Evolutionary conservation across 2,329 filamentous ascomycete genomes (phyloP), one percentile per base, ranked within the genome.

Genomic region (Hypoxylon rubiginosum): DNA sequence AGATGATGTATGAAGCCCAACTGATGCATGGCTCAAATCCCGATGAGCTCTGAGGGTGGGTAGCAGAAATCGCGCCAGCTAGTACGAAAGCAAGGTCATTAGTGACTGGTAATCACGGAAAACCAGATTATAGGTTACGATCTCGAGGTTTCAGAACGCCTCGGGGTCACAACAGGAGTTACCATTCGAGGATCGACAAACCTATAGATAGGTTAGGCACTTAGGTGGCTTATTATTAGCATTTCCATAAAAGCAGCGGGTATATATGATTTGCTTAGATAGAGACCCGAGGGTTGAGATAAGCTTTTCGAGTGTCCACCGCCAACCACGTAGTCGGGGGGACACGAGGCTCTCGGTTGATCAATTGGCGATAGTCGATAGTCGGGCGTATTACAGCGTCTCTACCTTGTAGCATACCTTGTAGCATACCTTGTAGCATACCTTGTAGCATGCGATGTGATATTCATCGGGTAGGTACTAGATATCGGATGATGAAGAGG

Each of bases 1-100:
- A 43, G 39, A 65, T 65, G 62, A 65, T 65, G 62, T 61, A 61
- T 43, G 56, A 41, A 51, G 57, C 57, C 11, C 24, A 13, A 48
- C 28, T 48, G 36, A 34, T 8, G 19, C 19, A 19, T 46, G 46
- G 6, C 28, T 24, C 8, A 30, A 3, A 39, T 15, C 52, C 36
- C 17, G 26, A 48, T 11, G 34, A 19, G 13, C 19, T 13, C 52
- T 36, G n/a, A 60, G 50, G 50, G 50, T 48, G 52, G 48, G 52
- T 36, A 57, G 34, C 49, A 17, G 7, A 65, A 52, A 26, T 45
- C 28, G 24, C 48, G 50, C 28, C 8, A 48, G 48, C 21, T 39
- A 56, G 19, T 39, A 62, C n/a, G 10, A n/a, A 49, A 24, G 28
- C 15, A 43, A 36, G 36, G n/a, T 28, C 11, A 57, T 46, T 56